Base-by-base conservation (phyloP, 352 stramenopile genomes). In the Globisporangium abappressorium region DNA sequence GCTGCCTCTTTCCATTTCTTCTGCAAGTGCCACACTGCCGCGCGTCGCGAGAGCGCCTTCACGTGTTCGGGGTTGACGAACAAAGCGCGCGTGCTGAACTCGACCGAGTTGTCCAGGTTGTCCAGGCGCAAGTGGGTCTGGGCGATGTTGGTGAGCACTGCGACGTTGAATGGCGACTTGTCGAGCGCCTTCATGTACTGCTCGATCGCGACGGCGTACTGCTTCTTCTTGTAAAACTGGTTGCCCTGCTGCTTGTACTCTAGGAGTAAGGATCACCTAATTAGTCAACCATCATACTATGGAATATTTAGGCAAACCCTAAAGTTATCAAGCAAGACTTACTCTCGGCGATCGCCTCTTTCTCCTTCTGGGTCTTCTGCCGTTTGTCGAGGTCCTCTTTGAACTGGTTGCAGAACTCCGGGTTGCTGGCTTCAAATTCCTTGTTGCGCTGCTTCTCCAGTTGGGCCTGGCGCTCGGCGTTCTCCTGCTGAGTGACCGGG, bases 331-430 rank as follows among this genome's bases (percentile, higher is more conserved):
- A 5, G 7, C 12, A n/a, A 58, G 47, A 53, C 11, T 51, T 63
- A 93, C 85, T 85, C 57, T 93, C 82, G 0, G 85, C 81, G 0
- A 70, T 59, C 4, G 66, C 75, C 14, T 82, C 66, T 46, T 86
- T 89, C 15, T 90, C 71, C 18, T 79, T 65, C 59, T 91, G 84
- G 0, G 79, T 83, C 26, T 69, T 61, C 66, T 91, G 79, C 0
- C 87, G 76, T 63, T 90, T 77, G 26, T 78, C 78, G 47, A 93
- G 70, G 41, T 95, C 87, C 9, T 92, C 68, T 64, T 88, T 81
- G 70, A 93, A 95, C 54, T 95, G 85, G 46, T 69, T 78, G 65
- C 87, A 95, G 63, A 95, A 93, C 2, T 89, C 83, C 0, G 82
- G 81, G 34, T 95, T 95, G 60, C 80, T 90, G 38, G 68, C 78